phyloP scores from a whole-genome alignment of 306 rosid genomes.

The Inga leiocalycina region DNA sequence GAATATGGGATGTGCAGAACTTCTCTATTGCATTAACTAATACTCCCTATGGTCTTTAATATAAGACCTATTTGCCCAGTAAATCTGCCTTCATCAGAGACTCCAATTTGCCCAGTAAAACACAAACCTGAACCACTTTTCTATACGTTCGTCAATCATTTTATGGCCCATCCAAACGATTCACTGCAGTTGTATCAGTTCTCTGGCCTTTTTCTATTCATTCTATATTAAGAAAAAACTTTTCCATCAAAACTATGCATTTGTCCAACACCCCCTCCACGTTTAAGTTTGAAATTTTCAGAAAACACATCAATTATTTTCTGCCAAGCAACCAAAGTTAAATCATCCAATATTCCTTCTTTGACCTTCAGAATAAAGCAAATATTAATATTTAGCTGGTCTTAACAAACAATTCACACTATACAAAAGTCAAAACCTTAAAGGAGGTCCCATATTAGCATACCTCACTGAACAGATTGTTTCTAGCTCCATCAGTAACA shows the following conservation, averaged over 20 bases:
- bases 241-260: background rate
- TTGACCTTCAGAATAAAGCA: background rate
- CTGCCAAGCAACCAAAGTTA: background rate
- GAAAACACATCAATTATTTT: background rate
- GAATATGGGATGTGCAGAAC: background rate
- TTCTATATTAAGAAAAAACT: background rate
- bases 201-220: background rate
- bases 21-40: background rate
- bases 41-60: no score
- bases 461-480: conserved; percentile 6
- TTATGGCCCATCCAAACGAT: background rate
- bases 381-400: background rate
- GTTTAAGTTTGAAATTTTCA: background rate
- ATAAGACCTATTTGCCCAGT: no score
- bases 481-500: background rate
- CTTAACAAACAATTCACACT: background rate
- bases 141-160: background rate
- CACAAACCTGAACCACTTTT: background rate
- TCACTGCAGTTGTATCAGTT: background rate
- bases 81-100: background rate
- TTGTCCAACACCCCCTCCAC: background rate
- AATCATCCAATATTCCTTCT: background rate
- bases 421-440: background rate
- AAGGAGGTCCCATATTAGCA: background rate
- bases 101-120: background rate